Base-by-base conservation (phyloP, 2,329 filamentous ascomycete species). In the Paraconiothyrium sp. region DNA sequence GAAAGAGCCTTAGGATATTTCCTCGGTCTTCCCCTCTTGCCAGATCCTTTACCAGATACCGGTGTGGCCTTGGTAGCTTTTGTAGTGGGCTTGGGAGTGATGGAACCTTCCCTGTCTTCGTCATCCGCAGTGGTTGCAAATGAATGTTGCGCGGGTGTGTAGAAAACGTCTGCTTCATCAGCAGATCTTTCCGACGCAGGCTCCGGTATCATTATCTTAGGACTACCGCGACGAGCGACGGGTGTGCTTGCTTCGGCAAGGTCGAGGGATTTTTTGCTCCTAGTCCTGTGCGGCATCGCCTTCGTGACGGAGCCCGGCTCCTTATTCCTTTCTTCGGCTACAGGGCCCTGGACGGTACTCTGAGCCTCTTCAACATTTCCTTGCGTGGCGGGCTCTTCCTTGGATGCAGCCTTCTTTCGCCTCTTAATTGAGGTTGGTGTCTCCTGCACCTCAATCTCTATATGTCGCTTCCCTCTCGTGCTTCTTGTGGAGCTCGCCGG, bases 361-460 rank as follows among this genome's bases (percentile, higher is more conserved):
- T 61, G 62, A 27, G 59, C 48, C 13, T 62, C 65, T 24, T 61
- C 59, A 43, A 54, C 51, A 32, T 47, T 20, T 3, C 50, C 63
- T 14, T 37, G 22, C 9, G 52, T 30, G 22, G 46, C 30, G 11
- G 43, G 10, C 51, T 67, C 64, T 58, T 68, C 69, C 37, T 65
- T 62, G 0, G 62, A 61, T 9, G 60, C 54, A 50, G 60, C 63
- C 57, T 68, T 73, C 50, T 67, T 70, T 65, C 74, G 73, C 58
- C 72, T 69, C 54, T 73, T 76, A 3, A 58, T 61, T 43, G 69
- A 64, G 13, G 70, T 71, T n/a, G 76, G 73, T 10, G 72, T 76
- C 2, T 73, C 71, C 20, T 73, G 63, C 1, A 65, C 64, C 4
- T 77, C 48, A 13, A 35, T 24, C 24, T 54, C 75, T 48, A 76